A percentile compares a stretch with the other conserved stretches of the same genome.
Evolutionary conservation across 2,329 filamentous ascomycete species (phyloP).

Genomic region (Celoporthe dispersa): DNA sequence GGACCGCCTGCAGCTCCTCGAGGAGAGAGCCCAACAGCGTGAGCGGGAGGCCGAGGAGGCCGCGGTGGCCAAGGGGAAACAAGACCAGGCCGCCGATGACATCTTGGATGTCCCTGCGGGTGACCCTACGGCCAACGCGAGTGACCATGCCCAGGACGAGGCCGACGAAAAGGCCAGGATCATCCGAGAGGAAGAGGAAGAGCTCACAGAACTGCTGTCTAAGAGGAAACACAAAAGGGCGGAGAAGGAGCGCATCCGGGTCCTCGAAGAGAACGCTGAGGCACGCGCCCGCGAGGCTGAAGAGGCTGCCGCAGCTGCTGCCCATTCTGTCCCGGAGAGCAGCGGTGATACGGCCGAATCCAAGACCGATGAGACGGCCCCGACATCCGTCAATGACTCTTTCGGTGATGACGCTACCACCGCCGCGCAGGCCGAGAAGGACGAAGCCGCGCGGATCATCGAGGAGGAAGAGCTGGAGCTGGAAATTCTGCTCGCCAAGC

Average conservation of each 20-base stretch:
- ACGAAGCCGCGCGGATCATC: constrained; percentile 19
- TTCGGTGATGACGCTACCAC: constrained; percentile 2
- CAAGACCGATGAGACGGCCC: constrained; percentile 22
- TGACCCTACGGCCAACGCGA: neutral
- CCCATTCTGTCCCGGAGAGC: constrained; percentile 5
- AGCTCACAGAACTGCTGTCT: constrained; percentile 15
- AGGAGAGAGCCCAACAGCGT: constrained; percentile 24
- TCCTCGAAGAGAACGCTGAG: constrained; percentile 21
- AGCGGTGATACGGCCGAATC: constrained; percentile 7
- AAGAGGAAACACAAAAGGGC: constrained; percentile 24
- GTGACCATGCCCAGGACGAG: constrained; percentile 18
- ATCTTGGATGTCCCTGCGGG: neutral
- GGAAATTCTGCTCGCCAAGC: constrained; percentile 22
- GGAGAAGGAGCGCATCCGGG: constrained; percentile 20
- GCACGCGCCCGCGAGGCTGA: constrained; percentile 24
- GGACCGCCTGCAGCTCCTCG: constrained; percentile 19
- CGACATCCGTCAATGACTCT: constrained; percentile 16
- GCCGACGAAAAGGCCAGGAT: constrained; percentile 24
- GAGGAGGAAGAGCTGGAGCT: constrained; percentile 26
- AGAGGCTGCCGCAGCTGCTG: constrained; percentile 13
- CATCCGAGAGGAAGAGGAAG: constrained; percentile 26
- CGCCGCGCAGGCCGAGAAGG: constrained; percentile 17
- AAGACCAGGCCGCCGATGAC: constrained; percentile 3
- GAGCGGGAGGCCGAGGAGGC: constrained; percentile 18
- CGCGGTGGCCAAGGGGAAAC: constrained; percentile 5